Percentiles rank a stretch among this genome's conserved stretches.
These are phyloP conservation scores for Auxenochlorella pyrenoidosa DNA, from an alignment of 139 green algal genomes.

Conservation along the genomic window DNA sequence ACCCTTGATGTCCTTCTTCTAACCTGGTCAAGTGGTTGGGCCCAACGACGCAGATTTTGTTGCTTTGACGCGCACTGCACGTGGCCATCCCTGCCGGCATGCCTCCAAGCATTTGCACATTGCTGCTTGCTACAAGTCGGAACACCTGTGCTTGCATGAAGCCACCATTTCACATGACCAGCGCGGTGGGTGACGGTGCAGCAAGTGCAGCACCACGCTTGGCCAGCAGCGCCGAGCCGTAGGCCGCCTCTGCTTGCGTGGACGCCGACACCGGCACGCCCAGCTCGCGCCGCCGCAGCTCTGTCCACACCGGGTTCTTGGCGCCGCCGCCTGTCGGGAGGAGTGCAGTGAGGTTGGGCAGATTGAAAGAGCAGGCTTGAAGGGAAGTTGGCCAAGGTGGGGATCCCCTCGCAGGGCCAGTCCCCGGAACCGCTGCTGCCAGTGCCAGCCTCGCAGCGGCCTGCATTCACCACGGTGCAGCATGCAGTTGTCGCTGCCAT, in stretches of 20 bases:
- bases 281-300: constrained; percentile 67
- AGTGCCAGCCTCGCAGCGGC: no score
- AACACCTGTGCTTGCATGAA: neutral
- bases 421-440: no score
- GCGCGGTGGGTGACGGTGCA: neutral
- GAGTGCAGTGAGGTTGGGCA: no score
- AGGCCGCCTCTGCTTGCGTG: constrained; percentile 73
- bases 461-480: no score
- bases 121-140: neutral
- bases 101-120: neutral
- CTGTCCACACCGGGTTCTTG: constrained; percentile 81
- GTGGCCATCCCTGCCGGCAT: no score
- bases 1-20: no score
- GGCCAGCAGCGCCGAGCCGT: constrained; percentile 59
- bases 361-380: constrained; percentile 42
- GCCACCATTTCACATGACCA: neutral
- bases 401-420: neutral
- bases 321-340: constrained; percentile 77
- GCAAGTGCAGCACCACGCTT: neutral
- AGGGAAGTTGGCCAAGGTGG: neutral
- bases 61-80: no score
- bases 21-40: no score
- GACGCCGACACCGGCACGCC: constrained; percentile 77
- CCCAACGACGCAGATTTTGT: no score
- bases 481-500: neutral